Evolutionary conservation across 2,329 filamentous ascomycete genomes (phyloP).

Genomic region (Aspergillus intermedius): DNA sequence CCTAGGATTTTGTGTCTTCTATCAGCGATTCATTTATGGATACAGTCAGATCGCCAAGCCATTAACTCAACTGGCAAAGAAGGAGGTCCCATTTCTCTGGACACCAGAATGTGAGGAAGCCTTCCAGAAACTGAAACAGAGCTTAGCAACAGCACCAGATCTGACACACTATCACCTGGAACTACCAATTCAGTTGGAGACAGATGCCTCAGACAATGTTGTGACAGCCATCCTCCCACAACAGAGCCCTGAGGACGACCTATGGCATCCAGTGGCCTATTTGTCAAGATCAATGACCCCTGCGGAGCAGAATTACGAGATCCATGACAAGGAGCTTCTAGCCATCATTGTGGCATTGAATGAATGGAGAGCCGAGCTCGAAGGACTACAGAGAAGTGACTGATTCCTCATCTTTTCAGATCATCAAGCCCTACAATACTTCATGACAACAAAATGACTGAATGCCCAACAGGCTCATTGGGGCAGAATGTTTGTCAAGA

Average conservation of each 20-base stretch:
- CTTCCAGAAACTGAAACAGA: conserved; percentile 8
- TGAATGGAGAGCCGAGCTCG: not conserved
- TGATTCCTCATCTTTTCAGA: no score
- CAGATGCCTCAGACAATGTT: not conserved
- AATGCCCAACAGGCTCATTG: no score
- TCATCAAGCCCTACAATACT: no score
- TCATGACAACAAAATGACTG: no score
- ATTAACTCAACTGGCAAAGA: conserved; percentile 6
- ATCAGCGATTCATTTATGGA: conserved; percentile 16
- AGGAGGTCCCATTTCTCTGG: conserved; percentile 7
- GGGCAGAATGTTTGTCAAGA: no score
- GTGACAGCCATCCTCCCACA: not conserved
- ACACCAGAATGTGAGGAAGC: conserved; percentile 5
- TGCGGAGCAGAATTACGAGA: not conserved
- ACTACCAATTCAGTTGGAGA: not conserved
- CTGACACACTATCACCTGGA: not conserved
- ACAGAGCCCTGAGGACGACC: not conserved
- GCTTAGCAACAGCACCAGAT: not conserved
- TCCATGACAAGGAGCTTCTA: not conserved
- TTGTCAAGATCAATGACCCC: not conserved
- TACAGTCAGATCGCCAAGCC: not conserved
- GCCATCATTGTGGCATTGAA: not conserved
- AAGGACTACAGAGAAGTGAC: not conserved
- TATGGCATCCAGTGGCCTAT: not conserved
- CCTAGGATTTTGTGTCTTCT: conserved; percentile 31